Conservation (phyloP, 352 stramenopile genomes). For the Phytophthora nicotianae region DNA sequence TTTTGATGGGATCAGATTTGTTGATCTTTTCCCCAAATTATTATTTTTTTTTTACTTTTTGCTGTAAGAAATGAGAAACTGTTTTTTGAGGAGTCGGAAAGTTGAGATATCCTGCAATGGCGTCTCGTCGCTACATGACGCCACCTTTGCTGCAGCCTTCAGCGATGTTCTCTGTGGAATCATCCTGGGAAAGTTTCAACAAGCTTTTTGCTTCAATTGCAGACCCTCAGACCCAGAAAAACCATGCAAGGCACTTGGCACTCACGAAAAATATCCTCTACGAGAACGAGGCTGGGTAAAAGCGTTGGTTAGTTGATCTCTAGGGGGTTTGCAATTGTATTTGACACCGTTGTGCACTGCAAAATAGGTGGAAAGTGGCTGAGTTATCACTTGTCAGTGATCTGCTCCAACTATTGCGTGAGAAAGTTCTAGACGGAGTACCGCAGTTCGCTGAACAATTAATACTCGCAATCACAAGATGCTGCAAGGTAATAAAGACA, state of each 20-base stretch:
- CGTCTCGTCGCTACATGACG: conserved; percentile 15
- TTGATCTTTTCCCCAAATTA: background rate
- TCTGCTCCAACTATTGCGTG: conserved; percentile 56
- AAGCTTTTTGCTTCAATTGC: conserved; percentile 69
- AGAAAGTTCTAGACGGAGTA: conserved; percentile 57
- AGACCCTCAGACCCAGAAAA: conserved; percentile 68
- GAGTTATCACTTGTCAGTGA: conserved; percentile 69
- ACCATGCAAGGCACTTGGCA: conserved; percentile 72
- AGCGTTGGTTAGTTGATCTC: background rate
- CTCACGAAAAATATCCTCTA: conserved; percentile 82
- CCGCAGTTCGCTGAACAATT: conserved; percentile 51
- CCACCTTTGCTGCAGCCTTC: conserved; percentile 5
- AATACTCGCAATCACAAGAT: conserved; percentile 45
- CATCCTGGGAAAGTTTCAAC: conserved; percentile 46
- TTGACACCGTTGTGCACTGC: background rate
- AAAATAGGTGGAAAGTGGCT: conserved; percentile 68
- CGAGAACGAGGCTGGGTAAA: conserved; percentile 68
- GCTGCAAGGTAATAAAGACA: conserved; percentile 42
- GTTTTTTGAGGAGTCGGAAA: background rate
- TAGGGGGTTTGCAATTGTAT: background rate
- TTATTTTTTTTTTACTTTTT: background rate
- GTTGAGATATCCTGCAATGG: conserved; percentile 7
- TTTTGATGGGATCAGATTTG: conserved; percentile 1
- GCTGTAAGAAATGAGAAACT: background rate
- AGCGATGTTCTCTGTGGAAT: background rate